Evolutionary conservation across 495 filamentous ascomycete species (phyloP), one percentile per base, ranked within the genome.

Genomic region (Penicillium nucicola): DNA sequence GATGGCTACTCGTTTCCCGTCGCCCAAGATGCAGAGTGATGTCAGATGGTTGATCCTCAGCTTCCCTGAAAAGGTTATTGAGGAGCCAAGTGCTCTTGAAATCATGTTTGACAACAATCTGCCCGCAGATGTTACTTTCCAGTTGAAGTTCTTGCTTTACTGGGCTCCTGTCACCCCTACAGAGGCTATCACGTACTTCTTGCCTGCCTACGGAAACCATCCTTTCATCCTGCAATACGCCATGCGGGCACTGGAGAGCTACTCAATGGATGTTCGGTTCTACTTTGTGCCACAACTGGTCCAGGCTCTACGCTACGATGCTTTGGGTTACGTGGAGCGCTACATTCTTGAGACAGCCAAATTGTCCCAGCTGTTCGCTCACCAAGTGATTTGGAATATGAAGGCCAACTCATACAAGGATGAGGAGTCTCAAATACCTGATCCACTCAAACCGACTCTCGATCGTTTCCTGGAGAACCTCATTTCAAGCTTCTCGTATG

Each of bases 371-470:
- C 74, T 97, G 1, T 99, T 99, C 65, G 91, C 95, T 6, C 95
- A 99, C 68, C 95, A 99, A 52, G 97, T 99, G 52, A 97, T 99
- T 53, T 99, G 95, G 95, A 99, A 97, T 64, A 99, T 99, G 86
- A 97, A 95, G 63, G 95, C 95, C 17, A 99, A 99, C 65, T 84
- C 91, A 2, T 99, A 89, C 72, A 97, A 96, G 67, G 95, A 99
- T 58, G 92, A 99, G 55, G 90, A 97, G 52, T 89, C 86, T 42
- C 80, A 85, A 57, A 82, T 95, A 57, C 91, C 95, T 38, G 95
- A 97, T 68, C 79, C 85, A 1, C 82, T 97, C 52, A 99, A 99
- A 53, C 92, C 91, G 18, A 93, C 85, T 0, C 77, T 99, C 6
- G 95, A 99, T 70, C 85, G 84, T 34, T 92, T 97, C 54, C 93